These are phyloP conservation scores for Apophysomyces trapeziformis DNA, from an alignment of 371 early-diverging fungal genomes.

Conservation along the genomic window DNA sequence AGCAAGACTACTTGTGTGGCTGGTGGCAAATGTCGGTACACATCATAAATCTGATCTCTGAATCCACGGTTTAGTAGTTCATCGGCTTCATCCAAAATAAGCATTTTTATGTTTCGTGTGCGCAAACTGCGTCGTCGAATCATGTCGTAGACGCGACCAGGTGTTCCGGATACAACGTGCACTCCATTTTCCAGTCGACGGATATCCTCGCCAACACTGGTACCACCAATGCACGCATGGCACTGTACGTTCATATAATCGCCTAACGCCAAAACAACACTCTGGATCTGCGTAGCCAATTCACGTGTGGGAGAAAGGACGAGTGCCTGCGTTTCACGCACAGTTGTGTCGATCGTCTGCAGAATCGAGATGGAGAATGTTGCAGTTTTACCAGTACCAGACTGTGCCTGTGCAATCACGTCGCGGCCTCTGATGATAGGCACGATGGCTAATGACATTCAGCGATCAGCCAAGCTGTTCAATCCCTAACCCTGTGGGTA, in stretches of 20 bases:
- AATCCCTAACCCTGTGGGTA: conserved; percentile 80
- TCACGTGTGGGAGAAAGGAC: conserved; percentile 93
- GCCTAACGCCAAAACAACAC: conserved; percentile 83
- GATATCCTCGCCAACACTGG: conserved; percentile 83
- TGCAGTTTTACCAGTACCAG: conserved; percentile 98
- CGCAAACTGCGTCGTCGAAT: conserved; percentile 79
- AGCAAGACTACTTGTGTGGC: conserved; percentile 90
- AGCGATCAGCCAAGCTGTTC: conserved; percentile 76
- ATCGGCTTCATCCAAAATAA: conserved; percentile 98
- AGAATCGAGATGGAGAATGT: conserved; percentile 94
- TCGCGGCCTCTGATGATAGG: conserved; percentile 85
- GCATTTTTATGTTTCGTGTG: conserved; percentile 82
- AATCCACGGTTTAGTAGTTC: conserved; percentile 95
- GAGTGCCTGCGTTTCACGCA: conserved; percentile 84
- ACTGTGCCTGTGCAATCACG: conserved; percentile 96
- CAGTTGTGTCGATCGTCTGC: conserved; percentile 78
- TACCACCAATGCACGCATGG: conserved; percentile 93
- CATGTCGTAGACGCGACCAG: conserved; percentile 96
- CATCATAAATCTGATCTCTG: conserved; percentile 93
- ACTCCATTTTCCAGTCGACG: conserved; percentile 64
- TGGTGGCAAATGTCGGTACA: conserved; percentile 87
- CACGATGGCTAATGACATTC: conserved; percentile 91
- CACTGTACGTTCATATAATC: conserved; percentile 82
- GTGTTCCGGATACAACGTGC: conserved; percentile 92
- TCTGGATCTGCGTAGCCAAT: conserved; percentile 90